A percentile compares a stretch with the other conserved stretches of the same genome.
Evolutionary conservation across 179 eudicot genomes (phyloP).

Genomic region (Amaranthus tricolor): DNA sequence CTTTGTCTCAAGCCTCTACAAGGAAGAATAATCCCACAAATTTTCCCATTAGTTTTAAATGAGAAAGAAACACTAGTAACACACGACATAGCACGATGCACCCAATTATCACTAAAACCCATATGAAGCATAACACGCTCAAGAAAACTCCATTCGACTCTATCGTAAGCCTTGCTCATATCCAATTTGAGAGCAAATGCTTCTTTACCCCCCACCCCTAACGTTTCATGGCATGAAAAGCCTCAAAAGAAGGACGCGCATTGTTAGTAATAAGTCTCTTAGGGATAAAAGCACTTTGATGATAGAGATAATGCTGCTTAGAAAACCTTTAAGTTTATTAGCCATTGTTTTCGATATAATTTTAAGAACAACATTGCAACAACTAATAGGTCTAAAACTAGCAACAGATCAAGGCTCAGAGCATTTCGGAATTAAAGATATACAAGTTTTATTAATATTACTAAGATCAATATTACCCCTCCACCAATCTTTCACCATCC

Average conservation of each 20-base stretch:
- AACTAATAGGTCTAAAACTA: too few species aligned
- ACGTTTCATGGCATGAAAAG: not conserved
- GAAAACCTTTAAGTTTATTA: too few species aligned
- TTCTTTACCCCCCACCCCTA: not conserved
- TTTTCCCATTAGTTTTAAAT: not conserved
- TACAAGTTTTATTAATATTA: too few species aligned
- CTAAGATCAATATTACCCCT: too few species aligned
- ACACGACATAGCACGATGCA: not conserved
- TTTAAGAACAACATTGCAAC: too few species aligned
- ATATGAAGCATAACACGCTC: not conserved
- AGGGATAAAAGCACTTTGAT: too few species aligned
- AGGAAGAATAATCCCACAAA: not conserved
- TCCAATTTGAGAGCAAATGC: not conserved
- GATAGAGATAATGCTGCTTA: too few species aligned
- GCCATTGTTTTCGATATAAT: too few species aligned
- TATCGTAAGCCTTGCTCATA: constrained; percentile 1
- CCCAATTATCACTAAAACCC: not conserved
- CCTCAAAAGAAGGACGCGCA: not conserved
- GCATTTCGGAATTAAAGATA: too few species aligned
- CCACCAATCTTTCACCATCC: too few species aligned
- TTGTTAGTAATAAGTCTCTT: too few species aligned
- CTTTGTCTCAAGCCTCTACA: not conserved
- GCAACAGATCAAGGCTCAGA: too few species aligned
- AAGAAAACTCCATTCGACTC: not conserved
- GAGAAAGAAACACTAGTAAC: not conserved